Conservation (phyloP, 768 basidiomycete species). For the Leccinellum albellum region DNA sequence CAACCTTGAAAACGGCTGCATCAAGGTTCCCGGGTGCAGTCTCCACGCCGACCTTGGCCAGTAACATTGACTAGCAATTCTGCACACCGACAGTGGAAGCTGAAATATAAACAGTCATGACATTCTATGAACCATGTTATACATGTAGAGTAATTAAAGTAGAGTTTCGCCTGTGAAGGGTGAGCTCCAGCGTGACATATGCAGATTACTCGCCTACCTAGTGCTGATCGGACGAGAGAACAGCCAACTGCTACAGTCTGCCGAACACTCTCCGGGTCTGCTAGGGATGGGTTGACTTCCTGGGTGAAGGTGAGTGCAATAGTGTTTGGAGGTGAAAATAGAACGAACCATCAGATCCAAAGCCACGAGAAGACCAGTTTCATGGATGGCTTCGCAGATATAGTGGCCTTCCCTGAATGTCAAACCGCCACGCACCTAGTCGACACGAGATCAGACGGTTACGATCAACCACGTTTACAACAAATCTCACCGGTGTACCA, state of each 20-base stretch:
- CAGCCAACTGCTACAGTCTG: conserved; percentile 92
- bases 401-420: conserved; percentile 99
- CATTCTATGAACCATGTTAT: conserved; percentile 6
- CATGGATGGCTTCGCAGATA: conserved; percentile 88
- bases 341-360: conserved; percentile 85
- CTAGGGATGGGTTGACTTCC: conserved; percentile 97
- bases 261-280: conserved; percentile 66
- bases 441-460: background rate
- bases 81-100: background rate
- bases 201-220: conserved; percentile 51
- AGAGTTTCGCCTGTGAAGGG: conserved; percentile 31
- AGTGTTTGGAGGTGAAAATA: background rate
- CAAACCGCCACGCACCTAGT: conserved; percentile 85
- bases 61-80: background rate
- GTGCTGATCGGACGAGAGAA: conserved; percentile 75
- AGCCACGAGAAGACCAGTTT: conserved; percentile 89
- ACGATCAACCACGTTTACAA: background rate
- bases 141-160: conserved; percentile 18
- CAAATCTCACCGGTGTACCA: conserved; percentile 71
- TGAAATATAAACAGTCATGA: background rate
- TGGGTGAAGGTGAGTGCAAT: conserved; percentile 30
- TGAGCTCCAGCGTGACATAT: conserved; percentile 5
- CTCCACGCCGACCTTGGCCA: too few relatives aligned
- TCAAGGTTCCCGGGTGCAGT: too few relatives aligned
- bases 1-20: too few relatives aligned